phyloP scores from a whole-genome alignment of 2,329 filamentous ascomycete species.

The Talaromyces sp. region DNA sequence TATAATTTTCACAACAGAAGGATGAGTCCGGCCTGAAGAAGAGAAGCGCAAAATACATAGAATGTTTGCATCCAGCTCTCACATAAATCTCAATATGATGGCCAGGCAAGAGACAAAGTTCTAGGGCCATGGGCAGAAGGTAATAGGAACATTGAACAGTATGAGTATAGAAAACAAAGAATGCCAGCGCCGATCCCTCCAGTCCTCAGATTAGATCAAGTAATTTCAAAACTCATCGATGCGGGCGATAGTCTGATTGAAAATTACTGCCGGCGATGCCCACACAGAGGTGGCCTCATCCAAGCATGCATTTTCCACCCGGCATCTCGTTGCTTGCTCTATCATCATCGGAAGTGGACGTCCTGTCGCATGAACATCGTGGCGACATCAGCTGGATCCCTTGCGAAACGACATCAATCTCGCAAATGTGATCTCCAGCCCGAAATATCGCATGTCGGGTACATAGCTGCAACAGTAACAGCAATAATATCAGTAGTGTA shows the following conservation, averaged over 20 bases:
- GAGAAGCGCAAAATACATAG: no score
- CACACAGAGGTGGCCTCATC: conserved; percentile 21
- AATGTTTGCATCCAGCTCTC: no score
- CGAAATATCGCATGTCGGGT: neutral
- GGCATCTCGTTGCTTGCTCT: conserved; percentile 20
- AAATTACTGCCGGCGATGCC: conserved; percentile 14
- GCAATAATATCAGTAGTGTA: no score
- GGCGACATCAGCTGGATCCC: neutral
- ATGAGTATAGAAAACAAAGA: neutral
- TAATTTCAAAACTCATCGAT: conserved; percentile 45
- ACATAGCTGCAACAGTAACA: no score
- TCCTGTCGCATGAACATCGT: neutral
- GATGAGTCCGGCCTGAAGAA: no score
- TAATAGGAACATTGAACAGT: no score
- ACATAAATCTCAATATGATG: no score
- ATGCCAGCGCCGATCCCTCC: neutral
- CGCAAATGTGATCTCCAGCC: neutral
- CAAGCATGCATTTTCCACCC: conserved; percentile 6
- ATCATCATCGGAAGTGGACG: conserved; percentile 30
- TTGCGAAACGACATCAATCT: conserved; percentile 1
- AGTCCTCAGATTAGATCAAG: conserved; percentile 58
- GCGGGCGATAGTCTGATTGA: conserved; percentile 2
- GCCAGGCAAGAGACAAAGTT: no score
- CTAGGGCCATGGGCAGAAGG: no score
- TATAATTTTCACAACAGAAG: no score